Percentiles rank a stretch among this genome's conserved stretches.
These are phyloP conservation scores for Phytophthora hybrid DNA, from an alignment of 352 stramenopile species.

Conservation along the genomic window DNA sequence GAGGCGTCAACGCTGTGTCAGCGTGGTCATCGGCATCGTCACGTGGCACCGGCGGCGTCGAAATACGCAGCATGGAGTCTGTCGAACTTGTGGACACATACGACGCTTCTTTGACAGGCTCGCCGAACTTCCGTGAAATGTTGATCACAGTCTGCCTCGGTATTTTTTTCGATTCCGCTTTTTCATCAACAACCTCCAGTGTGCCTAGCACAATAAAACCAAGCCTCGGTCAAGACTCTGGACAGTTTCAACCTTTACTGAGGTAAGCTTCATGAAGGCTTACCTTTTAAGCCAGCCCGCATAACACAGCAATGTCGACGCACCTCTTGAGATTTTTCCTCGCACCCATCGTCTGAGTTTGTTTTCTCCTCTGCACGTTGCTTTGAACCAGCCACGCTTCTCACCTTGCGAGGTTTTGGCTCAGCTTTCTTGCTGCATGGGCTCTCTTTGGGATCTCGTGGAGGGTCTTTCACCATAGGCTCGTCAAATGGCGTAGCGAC, in stretches of 20 bases:
- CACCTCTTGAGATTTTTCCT: constrained; percentile 26
- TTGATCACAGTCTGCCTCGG: constrained; percentile 23
- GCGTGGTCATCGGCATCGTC: not conserved
- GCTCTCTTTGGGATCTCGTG: constrained; percentile 10
- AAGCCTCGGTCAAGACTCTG: not conserved
- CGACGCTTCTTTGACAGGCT: not conserved
- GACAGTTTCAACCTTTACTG: not conserved
- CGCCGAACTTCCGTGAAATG: constrained; percentile 23
- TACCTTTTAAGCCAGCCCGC: constrained; percentile 27
- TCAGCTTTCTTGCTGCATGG: constrained; percentile 5
- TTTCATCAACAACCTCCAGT: constrained; percentile 12
- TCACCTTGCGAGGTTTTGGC: constrained; percentile 4
- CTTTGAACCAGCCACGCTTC: constrained; percentile 1
- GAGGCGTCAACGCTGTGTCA: not conserved
- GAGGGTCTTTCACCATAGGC: not conserved
- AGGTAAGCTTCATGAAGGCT: constrained; percentile 16
- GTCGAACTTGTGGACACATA: constrained; percentile 1
- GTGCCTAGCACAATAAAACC: not conserved
- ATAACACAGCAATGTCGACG: constrained; percentile 26
- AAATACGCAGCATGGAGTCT: constrained; percentile 12
- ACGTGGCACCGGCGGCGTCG: not conserved
- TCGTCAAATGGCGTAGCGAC: constrained; percentile 16
- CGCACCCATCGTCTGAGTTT: constrained; percentile 4
- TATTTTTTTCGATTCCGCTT: not conserved
- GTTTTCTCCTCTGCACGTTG: not conserved